These are phyloP conservation scores for Pyrenula aspistea DNA, from an alignment of 495 filamentous ascomycete genomes.

Conservation along the genomic window DNA sequence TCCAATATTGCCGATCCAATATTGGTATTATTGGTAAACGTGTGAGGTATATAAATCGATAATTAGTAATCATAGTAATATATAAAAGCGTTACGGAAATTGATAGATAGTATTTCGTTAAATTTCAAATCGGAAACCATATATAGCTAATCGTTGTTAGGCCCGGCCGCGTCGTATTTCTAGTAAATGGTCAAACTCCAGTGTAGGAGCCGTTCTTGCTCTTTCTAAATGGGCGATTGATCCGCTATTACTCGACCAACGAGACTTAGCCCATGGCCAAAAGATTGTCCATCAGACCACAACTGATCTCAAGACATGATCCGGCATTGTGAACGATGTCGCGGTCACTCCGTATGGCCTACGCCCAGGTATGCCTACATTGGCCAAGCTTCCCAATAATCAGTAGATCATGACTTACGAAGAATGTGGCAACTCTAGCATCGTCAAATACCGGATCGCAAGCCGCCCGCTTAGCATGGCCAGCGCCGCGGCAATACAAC, in stretches of 20 bases:
- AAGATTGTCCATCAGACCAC: constrained; percentile 52
- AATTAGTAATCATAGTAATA: too few relatives aligned
- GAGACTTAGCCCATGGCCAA: constrained; percentile 52
- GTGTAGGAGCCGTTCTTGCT: constrained; percentile 64
- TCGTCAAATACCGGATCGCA: constrained; percentile 45
- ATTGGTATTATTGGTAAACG: too few relatives aligned
- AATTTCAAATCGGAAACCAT: too few relatives aligned
- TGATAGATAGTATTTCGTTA: too few relatives aligned
- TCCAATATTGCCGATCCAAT: too few relatives aligned
- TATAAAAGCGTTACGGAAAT: too few relatives aligned
- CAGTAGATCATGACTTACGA: constrained; percentile 54
- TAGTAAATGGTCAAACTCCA: constrained; percentile 50
- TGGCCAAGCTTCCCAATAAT: constrained; percentile 44
- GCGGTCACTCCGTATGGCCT: constrained; percentile 42
- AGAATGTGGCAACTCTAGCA: constrained; percentile 39
- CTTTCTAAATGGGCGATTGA: constrained; percentile 38
- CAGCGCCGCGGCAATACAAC: constrained; percentile 21
- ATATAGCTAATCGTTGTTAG: too few relatives aligned
- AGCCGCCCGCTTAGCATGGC: constrained; percentile 40
- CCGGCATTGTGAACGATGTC: constrained; percentile 46
- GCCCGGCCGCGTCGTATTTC: too few relatives aligned
- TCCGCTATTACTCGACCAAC: constrained; percentile 59
- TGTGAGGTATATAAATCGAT: too few relatives aligned
- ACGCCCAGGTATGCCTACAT: constrained; percentile 56
- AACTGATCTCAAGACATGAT: constrained; percentile 45